Conservation (phyloP, 306 rosid species). For the Vicia faba region DNA sequence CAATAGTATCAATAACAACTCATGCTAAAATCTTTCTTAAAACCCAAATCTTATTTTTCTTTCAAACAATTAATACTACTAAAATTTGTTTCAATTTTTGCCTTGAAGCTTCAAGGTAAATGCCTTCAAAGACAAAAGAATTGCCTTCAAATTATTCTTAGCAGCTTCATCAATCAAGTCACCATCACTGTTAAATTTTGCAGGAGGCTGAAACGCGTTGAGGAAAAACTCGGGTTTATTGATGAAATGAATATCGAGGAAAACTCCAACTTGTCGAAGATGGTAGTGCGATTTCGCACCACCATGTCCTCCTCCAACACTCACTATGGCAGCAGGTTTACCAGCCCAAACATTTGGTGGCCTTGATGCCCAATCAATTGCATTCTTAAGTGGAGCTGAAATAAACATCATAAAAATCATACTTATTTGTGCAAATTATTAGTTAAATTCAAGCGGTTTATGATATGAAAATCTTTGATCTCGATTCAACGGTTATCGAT, state of each 20-base stretch:
- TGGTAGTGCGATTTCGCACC: slow-evolving; percentile 78
- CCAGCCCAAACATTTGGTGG: slow-evolving; percentile 83
- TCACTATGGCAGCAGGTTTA: slow-evolving; percentile 83
- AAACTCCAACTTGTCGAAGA: slow-evolving; percentile 89
- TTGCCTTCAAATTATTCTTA: slow-evolving; percentile 49
- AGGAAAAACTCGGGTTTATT: slow-evolving; percentile 85
- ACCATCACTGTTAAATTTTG: slow-evolving; percentile 67
- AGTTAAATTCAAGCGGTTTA: too few relatives aligned
- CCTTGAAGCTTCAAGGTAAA: slow-evolving; percentile 54
- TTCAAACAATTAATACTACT: neutral
- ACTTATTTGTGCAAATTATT: too few relatives aligned
- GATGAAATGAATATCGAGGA: slow-evolving; percentile 83
- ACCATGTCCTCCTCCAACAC: slow-evolving; percentile 78
- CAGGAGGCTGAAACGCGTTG: slow-evolving; percentile 66
- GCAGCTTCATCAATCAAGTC: slow-evolving; percentile 63
- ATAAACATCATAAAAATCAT: neutral
- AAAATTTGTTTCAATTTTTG: slow-evolving; percentile 19
- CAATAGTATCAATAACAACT: neutral
- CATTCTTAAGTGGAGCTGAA: slow-evolving; percentile 44
- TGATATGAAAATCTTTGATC: too few relatives aligned
- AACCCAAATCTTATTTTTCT: slow-evolving; percentile 21
- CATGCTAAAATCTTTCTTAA: neutral
- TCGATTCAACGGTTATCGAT: too few relatives aligned
- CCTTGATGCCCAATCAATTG: slow-evolving; percentile 48
- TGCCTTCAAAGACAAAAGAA: slow-evolving; percentile 59